Evolutionary conservation across 345 rosid genomes (phyloP), one percentile per base, ranked within the genome.

Genomic region (Excoecaria agallocha): DNA sequence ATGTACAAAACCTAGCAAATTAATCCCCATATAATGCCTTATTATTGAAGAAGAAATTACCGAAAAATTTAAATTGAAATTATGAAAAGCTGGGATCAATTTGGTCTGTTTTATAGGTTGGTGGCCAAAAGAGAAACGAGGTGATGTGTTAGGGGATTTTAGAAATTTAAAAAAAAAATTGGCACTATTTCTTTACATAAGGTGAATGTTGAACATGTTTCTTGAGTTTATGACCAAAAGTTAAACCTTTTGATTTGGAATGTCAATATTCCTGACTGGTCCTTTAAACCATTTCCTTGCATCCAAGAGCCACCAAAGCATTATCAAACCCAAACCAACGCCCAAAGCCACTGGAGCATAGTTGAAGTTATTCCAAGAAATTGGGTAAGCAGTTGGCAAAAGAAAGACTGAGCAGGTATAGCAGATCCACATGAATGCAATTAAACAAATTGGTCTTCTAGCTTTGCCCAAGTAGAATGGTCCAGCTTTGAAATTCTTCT

Each of bases 281-380:
- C 89, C 93, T 69, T 83, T 82, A 68, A 89, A 89, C 89, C 86
- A 89, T 81, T 74, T 86, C 38, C 86, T 84, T 4, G 91, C 88
- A 73, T 85, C 89, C 60, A 86, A 30, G 6, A 74, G 49, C 91
- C 89, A 83, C 91, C 93, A 89, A 17, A 87, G 81, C 89, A 84
- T 84, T 60, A 85, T 82, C 72, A 81, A 43, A 55, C 86, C 80
- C 74, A 86, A 66, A 37, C 80, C 85, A 2, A 68, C 38, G 12
- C 86, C 88, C 25, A 87, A 56, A 55, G 89, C 91, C 41, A 84
- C 85, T 0, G 93, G 91, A 10, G 93, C 86, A 74, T 86, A 84
- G 78, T 89, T 89, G 81, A 89, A 89, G 16, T 75, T 84, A 20
- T 78, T 75, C 88, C 85, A 86, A 16, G 70, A 11, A 54, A 87